Evolutionary conservation across 257 asterid genomes (phyloP), one percentile per base, ranked within the genome.

Genomic region (Ligustrum vulgare): DNA sequence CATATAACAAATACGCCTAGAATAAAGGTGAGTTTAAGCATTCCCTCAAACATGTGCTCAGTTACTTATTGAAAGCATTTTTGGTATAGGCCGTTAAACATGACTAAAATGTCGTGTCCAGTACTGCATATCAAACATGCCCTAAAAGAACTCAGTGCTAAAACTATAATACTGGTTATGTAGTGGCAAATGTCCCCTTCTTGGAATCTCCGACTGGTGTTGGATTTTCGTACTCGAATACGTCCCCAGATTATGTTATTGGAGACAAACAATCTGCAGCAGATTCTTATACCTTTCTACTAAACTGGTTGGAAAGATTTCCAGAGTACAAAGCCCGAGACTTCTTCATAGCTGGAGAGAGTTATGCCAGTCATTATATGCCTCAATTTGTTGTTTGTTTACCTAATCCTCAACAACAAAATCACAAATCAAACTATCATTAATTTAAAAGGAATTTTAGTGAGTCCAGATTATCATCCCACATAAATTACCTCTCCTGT

Each of bases 241-340:
- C 1, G 16, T 11, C 49, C 11, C 10, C 49, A 41, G 16, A 41
- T 41, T 41, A 11, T 41, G 49, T 41, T 41, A 41, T 5, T 2
- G 3, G 1, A 41, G 49, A 41, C 16, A 11, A 41, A 41, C 54
- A 12, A 45, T 78, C 85, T 49, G 79, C 83, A 11, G 79, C 73
- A 6, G 83, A 81, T 80, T 4, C 79, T 3, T 81, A 78, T 11
- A 64, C 67, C 2, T 84, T 84, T 62, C 51, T 84, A 9, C 62
- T 78, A 3, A 84, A 84, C 37, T 84, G 87, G 87, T 13, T 84
- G 33, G 87, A 84, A 41, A 84, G 85, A 23, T 84, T 80, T 51
- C 85, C 82, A 5, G 82, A 84, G 62, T 84, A 84, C 75, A 84
- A 81, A 75, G 71, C 65, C 16, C 20, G 83, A 3, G 82, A 84